phyloP scores from a whole-genome alignment of 2,329 filamentous ascomycete species.

The Sclerotinia spermophila region DNA sequence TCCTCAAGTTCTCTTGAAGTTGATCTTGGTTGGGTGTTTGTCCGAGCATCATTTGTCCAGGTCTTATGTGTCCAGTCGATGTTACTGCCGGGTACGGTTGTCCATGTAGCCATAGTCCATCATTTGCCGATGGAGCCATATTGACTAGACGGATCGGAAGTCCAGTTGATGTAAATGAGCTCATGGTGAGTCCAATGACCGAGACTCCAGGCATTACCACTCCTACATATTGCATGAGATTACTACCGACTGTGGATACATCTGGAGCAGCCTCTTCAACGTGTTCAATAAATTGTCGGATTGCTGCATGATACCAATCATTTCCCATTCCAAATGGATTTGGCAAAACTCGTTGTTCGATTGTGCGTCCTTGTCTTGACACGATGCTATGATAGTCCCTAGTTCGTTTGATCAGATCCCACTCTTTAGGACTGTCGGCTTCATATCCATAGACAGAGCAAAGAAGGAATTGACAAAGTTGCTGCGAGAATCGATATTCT shows the following conservation, averaged over 20 bases:
- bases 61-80: background rate
- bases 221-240: background rate
- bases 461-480: background rate
- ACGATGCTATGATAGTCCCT: background rate
- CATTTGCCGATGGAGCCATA: background rate
- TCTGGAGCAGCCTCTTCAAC: background rate
- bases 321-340: constrained; percentile 5
- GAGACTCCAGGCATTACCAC: background rate
- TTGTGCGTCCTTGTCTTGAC: background rate
- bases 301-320: background rate
- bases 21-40: background rate
- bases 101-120: background rate
- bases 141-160: background rate
- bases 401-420: background rate
- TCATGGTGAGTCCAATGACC: background rate
- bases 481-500: background rate
- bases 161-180: background rate
- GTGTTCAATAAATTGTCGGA: background rate
- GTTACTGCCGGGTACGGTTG: background rate
- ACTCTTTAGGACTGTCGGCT: background rate
- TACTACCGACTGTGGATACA: background rate
- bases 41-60: background rate
- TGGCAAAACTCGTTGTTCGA: background rate
- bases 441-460: background rate
- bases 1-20: background rate